phyloP scores from a whole-genome alignment of 495 filamentous ascomycete species.

The Patellaria atrata region DNA sequence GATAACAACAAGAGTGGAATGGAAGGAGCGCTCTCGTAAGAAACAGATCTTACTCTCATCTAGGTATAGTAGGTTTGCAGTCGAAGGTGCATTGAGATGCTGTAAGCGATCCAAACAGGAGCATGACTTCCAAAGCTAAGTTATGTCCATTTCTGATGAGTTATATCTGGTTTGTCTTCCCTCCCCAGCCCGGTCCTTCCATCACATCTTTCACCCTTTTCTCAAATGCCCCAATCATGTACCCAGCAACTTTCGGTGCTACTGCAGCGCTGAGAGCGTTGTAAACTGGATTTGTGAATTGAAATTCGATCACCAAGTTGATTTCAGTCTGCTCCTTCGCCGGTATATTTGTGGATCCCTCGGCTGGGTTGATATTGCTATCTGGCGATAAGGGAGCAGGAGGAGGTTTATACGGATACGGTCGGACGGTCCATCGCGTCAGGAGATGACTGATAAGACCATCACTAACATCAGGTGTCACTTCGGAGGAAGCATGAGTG shows the following conservation, averaged over 20 bases:
- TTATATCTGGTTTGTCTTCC: no score
- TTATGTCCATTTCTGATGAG: no score
- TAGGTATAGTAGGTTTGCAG: no score
- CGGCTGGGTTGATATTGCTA: background rate
- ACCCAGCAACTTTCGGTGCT: slow-evolving; percentile 65
- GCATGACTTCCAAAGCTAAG: no score
- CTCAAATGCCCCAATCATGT: slow-evolving; percentile 94
- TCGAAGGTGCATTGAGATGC: no score
- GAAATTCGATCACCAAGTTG: slow-evolving; percentile 55
- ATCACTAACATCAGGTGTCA: background rate
- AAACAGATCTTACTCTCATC: no score
- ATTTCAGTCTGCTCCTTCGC: slow-evolving; percentile 50
- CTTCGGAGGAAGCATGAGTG: slow-evolving; percentile 2
- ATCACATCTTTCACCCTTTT: slow-evolving; percentile 46
- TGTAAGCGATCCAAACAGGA: no score
- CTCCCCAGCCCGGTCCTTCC: no score
- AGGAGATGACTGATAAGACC: slow-evolving; percentile 60
- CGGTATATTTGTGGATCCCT: slow-evolving; percentile 15
- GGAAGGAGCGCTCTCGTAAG: no score
- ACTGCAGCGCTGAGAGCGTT: slow-evolving; percentile 61
- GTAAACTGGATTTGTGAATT: slow-evolving; percentile 77
- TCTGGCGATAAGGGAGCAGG: slow-evolving; percentile 5
- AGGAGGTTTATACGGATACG: slow-evolving; percentile 28
- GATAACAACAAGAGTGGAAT: no score
- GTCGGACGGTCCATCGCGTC: slow-evolving; percentile 60